Conservation (phyloP, 768 basidiomycete species). For the Mycena kentingensis region DNA sequence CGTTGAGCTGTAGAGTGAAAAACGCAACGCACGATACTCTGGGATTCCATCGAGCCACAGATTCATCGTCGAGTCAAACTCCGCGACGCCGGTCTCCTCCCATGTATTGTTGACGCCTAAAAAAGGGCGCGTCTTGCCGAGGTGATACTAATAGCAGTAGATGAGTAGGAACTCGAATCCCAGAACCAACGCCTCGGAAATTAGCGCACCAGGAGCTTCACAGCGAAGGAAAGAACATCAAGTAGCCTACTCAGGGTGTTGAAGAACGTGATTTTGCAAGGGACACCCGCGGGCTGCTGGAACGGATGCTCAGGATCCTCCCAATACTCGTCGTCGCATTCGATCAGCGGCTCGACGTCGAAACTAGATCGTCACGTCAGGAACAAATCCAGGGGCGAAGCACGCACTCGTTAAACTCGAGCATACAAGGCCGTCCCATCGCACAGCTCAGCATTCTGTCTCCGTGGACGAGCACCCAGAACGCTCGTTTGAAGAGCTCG, state of each 20-base stretch:
- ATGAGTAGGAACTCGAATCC: not conserved
- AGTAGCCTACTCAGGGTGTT: constrained; percentile 46
- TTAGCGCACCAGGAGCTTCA: constrained; percentile 53
- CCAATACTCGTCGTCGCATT: constrained; percentile 78
- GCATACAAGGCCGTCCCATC: constrained; percentile 57
- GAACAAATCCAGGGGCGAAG: not conserved
- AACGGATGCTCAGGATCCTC: constrained; percentile 47
- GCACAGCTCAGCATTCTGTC: constrained; percentile 32
- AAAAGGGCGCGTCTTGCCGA: constrained; percentile 36
- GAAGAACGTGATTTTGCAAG: constrained; percentile 48
- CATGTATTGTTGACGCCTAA: constrained; percentile 34
- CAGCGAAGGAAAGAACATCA: constrained; percentile 50
- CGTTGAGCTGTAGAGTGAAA: not conserved
- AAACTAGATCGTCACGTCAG: too few species aligned
- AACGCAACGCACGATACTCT: constrained; percentile 36
- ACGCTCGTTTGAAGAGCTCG: constrained; percentile 61
- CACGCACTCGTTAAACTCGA: constrained; percentile 60
- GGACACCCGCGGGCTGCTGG: constrained; percentile 53
- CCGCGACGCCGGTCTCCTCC: constrained; percentile 56
- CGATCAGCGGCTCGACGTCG: constrained; percentile 59
- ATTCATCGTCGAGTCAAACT: constrained; percentile 64
- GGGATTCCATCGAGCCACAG: constrained; percentile 63
- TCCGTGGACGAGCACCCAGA: constrained; percentile 38
- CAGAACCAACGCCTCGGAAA: too few species aligned
- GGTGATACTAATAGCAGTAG: constrained; percentile 52